phyloP scores from a whole-genome alignment of 371 early-diverging fungal species.

The Gilbertella persicaria region DNA sequence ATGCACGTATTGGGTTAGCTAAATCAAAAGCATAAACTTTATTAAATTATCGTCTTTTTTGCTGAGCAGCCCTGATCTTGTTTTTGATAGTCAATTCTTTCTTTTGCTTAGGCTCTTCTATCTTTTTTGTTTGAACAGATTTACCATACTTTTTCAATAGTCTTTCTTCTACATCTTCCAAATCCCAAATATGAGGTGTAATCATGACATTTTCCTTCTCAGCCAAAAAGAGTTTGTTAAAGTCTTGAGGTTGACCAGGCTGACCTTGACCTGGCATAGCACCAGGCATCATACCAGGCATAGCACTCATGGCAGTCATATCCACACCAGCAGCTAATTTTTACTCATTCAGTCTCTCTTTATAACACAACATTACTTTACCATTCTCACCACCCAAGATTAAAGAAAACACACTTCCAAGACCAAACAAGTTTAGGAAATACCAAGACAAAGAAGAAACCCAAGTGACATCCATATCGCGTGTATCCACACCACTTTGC shows the following conservation, averaged over 20 bases:
- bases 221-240: conserved; percentile 82
- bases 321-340: conserved; percentile 82
- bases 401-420: conserved; percentile 88
- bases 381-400: conserved; percentile 91
- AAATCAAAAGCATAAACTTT: conserved; percentile 4
- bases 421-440: conserved; percentile 95
- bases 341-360: background rate
- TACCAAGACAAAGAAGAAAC: conserved; percentile 98
- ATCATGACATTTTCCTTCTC: conserved; percentile 89
- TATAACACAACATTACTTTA: conserved; percentile 40
- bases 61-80: conserved; percentile 27
- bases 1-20: conserved; percentile 37
- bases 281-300: conserved; percentile 57
- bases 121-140: conserved; percentile 1
- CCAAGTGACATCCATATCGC: conserved; percentile 97
- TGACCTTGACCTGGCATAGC: conserved; percentile 51
- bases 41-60: background rate
- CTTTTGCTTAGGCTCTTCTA: conserved; percentile 1
- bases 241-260: conserved; percentile 81
- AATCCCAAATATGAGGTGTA: conserved; percentile 78
- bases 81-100: conserved; percentile 27
- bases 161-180: conserved; percentile 83
- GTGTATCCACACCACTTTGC: conserved; percentile 93
- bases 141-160: conserved; percentile 81
- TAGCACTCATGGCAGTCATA: conserved; percentile 88